Percentiles rank a stretch among this genome's conserved stretches.
These are phyloP conservation scores for Manihot esculenta DNA, from an alignment of 441 rosid genomes.

Conservation along the genomic window DNA sequence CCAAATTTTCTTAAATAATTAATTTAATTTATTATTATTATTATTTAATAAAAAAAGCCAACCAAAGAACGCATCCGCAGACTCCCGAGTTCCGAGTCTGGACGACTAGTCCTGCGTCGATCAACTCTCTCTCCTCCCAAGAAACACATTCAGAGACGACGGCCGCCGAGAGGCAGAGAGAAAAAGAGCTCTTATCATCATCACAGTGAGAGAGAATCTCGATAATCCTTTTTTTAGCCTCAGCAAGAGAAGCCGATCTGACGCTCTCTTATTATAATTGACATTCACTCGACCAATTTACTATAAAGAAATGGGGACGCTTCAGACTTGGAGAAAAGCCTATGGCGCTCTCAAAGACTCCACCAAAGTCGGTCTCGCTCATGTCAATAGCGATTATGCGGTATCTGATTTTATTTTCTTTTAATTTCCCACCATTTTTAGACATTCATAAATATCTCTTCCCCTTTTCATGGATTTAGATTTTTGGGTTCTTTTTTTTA, in stretches of 20 bases:
- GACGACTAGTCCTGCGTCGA: neutral
- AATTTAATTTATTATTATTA: neutral
- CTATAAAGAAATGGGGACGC: constrained; percentile 66
- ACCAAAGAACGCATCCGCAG: neutral
- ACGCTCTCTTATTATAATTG: neutral
- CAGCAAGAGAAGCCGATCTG: constrained; percentile 29
- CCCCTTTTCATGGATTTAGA: constrained; percentile 5
- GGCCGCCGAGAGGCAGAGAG: constrained; percentile 37
- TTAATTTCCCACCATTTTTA: neutral
- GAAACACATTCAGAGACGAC: neutral
- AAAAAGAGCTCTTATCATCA: constrained; percentile 46
- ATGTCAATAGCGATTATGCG: constrained; percentile 97
- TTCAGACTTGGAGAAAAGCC: constrained; percentile 93
- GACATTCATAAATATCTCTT: neutral
- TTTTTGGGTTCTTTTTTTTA: constrained; percentile 31
- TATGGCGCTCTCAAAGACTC: constrained; percentile 94
- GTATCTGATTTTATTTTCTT: constrained; percentile 30
- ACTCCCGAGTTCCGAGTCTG: neutral
- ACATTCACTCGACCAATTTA: too few species aligned
- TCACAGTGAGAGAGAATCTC: constrained; percentile 25
- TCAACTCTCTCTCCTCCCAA: constrained; percentile 14
- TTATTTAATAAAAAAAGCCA: neutral
- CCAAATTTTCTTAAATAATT: neutral
- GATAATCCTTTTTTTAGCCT: neutral
- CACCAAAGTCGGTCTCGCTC: constrained; percentile 99